A percentile compares a stretch with the other conserved stretches of the same genome.
These are phyloP conservation scores for Erythrophleum fordii DNA, from an alignment of 306 rosid genomes.

Conservation along the genomic window DNA sequence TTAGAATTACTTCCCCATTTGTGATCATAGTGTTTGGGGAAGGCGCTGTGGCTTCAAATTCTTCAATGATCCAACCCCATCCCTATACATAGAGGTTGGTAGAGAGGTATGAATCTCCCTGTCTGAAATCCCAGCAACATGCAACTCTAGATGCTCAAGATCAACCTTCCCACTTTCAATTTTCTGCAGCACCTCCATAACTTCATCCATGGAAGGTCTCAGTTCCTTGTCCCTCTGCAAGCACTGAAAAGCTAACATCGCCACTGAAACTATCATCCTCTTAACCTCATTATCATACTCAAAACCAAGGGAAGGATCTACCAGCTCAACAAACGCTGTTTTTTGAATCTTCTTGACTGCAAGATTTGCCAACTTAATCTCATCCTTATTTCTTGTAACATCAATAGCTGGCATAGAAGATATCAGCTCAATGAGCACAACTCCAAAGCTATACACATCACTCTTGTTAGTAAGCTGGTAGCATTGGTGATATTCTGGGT, in stretches of 20 bases:
- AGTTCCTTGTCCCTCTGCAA: slow-evolving; percentile 65
- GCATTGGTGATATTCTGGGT: slow-evolving; percentile 72
- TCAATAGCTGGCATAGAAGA: slow-evolving; percentile 77
- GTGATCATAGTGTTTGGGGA: slow-evolving; percentile 52
- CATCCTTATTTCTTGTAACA: slow-evolving; percentile 57
- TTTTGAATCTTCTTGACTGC: slow-evolving; percentile 53
- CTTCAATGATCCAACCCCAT: slow-evolving; percentile 37
- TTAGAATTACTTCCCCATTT: slow-evolving; percentile 49
- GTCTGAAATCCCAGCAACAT: not conserved
- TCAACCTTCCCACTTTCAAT: slow-evolving; percentile 46
- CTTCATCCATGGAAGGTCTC: slow-evolving; percentile 76
- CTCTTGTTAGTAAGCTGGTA: slow-evolving; percentile 74
- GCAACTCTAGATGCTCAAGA: slow-evolving; percentile 24
- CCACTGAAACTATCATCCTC: slow-evolving; percentile 59
- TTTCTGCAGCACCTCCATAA: slow-evolving; percentile 50
- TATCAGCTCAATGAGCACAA: slow-evolving; percentile 68
- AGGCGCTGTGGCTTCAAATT: slow-evolving; percentile 27
- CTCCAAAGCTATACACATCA: slow-evolving; percentile 81
- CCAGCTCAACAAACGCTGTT: slow-evolving; percentile 50
- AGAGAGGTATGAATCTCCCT: slow-evolving; percentile 27
- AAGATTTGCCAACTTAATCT: slow-evolving; percentile 64
- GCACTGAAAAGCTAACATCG: slow-evolving; percentile 71
- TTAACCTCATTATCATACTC: slow-evolving; percentile 48
- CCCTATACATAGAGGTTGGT: slow-evolving; percentile 38
- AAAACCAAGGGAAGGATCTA: slow-evolving; percentile 63